A percentile compares a stretch with the other conserved stretches of the same genome.
These are phyloP conservation scores for Teratosphaeria viscida DNA, from an alignment of 2,329 filamentous ascomycete species.

Conservation along the genomic window DNA sequence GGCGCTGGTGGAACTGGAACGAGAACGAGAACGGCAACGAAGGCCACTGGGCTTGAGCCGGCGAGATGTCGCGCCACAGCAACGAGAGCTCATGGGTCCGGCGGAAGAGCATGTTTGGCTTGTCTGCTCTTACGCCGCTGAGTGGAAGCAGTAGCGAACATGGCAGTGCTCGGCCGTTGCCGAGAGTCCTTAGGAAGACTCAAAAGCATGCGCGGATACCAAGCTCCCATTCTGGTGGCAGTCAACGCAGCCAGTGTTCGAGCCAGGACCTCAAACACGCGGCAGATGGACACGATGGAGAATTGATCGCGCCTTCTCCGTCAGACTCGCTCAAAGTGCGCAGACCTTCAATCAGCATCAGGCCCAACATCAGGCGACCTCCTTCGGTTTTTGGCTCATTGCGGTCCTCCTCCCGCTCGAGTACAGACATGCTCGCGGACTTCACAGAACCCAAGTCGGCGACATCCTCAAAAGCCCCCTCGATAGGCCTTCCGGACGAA, in stretches of 20 bases:
- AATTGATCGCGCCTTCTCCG: slow-evolving; percentile 8
- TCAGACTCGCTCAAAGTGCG: slow-evolving; percentile 15
- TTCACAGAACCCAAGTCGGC: slow-evolving; percentile 37
- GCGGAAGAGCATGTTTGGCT: slow-evolving; percentile 23
- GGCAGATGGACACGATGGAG: slow-evolving; percentile 11
- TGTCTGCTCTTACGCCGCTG: slow-evolving; percentile 19
- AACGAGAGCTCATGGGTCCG: slow-evolving; percentile 21
- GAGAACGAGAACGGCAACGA: neutral
- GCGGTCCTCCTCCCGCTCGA: slow-evolving; percentile 35
- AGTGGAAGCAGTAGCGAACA: neutral
- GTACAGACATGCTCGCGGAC: slow-evolving; percentile 37
- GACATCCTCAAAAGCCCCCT: slow-evolving; percentile 40
- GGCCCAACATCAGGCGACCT: slow-evolving; percentile 26
- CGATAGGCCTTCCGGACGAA: slow-evolving; percentile 33
- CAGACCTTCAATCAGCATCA: slow-evolving; percentile 20
- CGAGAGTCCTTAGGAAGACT: slow-evolving; percentile 19
- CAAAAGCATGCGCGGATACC: slow-evolving; percentile 12
- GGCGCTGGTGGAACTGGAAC: neutral
- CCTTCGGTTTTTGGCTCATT: slow-evolving; percentile 50
- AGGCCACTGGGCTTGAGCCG: neutral
- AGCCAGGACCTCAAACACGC: slow-evolving; percentile 15
- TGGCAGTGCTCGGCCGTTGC: neutral
- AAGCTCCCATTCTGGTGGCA: slow-evolving; percentile 8
- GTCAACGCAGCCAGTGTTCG: slow-evolving; percentile 4
- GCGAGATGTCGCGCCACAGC: slow-evolving; percentile 16